Conservation (phyloP, 2,329 filamentous ascomycete species). For the Mycocentrospora acerina region DNA sequence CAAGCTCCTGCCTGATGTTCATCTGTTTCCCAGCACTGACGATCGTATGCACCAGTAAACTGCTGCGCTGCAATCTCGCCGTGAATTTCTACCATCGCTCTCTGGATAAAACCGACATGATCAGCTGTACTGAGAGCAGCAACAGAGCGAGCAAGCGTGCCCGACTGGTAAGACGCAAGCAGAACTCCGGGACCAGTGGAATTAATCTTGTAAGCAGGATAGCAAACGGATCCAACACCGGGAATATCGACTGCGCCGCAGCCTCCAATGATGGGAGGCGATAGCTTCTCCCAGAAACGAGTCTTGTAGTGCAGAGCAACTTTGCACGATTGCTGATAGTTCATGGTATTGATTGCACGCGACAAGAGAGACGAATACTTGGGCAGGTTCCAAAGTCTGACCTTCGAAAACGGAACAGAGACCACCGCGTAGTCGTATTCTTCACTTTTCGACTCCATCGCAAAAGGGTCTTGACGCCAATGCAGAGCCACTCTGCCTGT, state of each 20-base stretch:
- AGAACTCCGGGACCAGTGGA: slow-evolving; percentile 63
- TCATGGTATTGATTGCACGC: slow-evolving; percentile 52
- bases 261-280: slow-evolving; percentile 62
- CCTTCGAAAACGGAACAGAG: slow-evolving; percentile 64
- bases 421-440: slow-evolving; percentile 69
- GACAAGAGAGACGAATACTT: slow-evolving; percentile 53
- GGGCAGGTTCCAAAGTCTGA: slow-evolving; percentile 63
- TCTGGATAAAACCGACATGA: slow-evolving; percentile 63
- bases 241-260: slow-evolving; percentile 64
- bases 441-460: slow-evolving; percentile 47
- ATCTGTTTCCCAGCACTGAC: slow-evolving; percentile 67
- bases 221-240: slow-evolving; percentile 64
- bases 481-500: slow-evolving; percentile 59
- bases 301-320: slow-evolving; percentile 69
- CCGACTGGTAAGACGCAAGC: slow-evolving; percentile 60
- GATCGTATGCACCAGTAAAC: slow-evolving; percentile 65
- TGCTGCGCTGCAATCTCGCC: slow-evolving; percentile 60
- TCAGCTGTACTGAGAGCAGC: slow-evolving; percentile 57
- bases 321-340: slow-evolving; percentile 56
- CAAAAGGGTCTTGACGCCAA: slow-evolving; percentile 54
- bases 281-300: slow-evolving; percentile 60
- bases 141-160: slow-evolving; percentile 48
- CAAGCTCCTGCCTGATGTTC: slow-evolving; percentile 64
- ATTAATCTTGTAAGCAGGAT: slow-evolving; percentile 68
- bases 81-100: slow-evolving; percentile 69